phyloP scores from a whole-genome alignment of 306 rosid genomes.

The Rubus parviflorus region DNA sequence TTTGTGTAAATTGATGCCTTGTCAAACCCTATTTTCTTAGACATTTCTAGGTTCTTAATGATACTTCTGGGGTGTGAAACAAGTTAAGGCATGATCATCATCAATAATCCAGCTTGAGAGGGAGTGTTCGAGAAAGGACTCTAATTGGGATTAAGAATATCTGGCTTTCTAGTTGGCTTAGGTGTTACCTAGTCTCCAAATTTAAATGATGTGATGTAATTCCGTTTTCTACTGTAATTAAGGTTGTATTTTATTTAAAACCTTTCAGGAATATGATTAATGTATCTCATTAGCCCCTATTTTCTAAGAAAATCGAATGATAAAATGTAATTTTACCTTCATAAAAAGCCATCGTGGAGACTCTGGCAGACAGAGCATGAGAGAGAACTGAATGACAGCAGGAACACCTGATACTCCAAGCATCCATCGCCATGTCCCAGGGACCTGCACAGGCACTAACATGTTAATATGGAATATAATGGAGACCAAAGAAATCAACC shows the following conservation, averaged over 20 bases:
- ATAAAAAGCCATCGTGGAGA: slow-evolving; percentile 94
- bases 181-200: too few species aligned
- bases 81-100: too few species aligned
- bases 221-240: background rate
- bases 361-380: slow-evolving; percentile 81
- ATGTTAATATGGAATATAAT: slow-evolving; percentile 7
- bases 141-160: too few species aligned
- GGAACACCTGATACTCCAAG: slow-evolving; percentile 84
- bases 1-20: too few species aligned
- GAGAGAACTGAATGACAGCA: slow-evolving; percentile 71
- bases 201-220: too few species aligned
- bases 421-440: slow-evolving; percentile 99
- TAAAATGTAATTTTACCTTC: slow-evolving; percentile 39
- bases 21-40: too few species aligned
- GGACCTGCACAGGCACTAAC: slow-evolving; percentile 48
- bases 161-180: too few species aligned
- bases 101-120: too few species aligned
- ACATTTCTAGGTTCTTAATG: too few species aligned
- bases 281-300: background rate
- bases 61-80: too few species aligned
- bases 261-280: background rate
- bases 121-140: too few species aligned
- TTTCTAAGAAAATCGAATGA: background rate
- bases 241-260: background rate
- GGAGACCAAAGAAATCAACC: background rate